phyloP scores from a whole-genome alignment of 768 basidiomycete genomes.

The Podaxis sp. region DNA sequence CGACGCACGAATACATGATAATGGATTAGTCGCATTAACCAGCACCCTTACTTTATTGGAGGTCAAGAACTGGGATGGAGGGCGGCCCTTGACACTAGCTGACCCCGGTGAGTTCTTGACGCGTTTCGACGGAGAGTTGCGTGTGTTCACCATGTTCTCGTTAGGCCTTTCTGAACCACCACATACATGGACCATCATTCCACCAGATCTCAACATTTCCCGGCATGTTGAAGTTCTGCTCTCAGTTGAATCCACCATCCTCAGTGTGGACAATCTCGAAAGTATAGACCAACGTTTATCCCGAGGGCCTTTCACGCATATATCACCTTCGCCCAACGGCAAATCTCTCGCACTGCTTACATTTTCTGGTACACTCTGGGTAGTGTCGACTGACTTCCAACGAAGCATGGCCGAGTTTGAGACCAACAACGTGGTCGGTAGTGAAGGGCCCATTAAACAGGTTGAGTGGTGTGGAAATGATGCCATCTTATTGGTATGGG shows the following conservation, averaged over 20 bases:
- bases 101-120: slow-evolving; percentile 59
- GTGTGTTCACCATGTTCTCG: slow-evolving; percentile 5
- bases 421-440: slow-evolving; percentile 53
- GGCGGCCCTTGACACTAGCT: slow-evolving; percentile 68
- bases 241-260: slow-evolving; percentile 76
- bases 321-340: slow-evolving; percentile 92
- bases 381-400: slow-evolving; percentile 94
- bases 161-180: slow-evolving; percentile 74
- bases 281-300: slow-evolving; percentile 84
- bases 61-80: slow-evolving; percentile 87
- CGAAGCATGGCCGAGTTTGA: slow-evolving; percentile 87
- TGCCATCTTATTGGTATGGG: slow-evolving; percentile 87
- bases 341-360: slow-evolving; percentile 87
- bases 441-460: slow-evolving; percentile 60
- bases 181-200: slow-evolving; percentile 83
- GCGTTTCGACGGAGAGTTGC: slow-evolving; percentile 7
- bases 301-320: slow-evolving; percentile 84
- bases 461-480: slow-evolving; percentile 98
- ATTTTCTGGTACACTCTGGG: slow-evolving; percentile 74
- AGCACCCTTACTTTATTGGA: slow-evolving; percentile 76
- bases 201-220: slow-evolving; percentile 86
- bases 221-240: slow-evolving; percentile 89
- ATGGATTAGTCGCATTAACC: slow-evolving; percentile 84
- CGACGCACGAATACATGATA: slow-evolving; percentile 84
- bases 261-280: slow-evolving; percentile 88